These are phyloP conservation scores for Cercospora sp. DNA, from an alignment of 2,329 filamentous ascomycete genomes.

Conservation along the genomic window DNA sequence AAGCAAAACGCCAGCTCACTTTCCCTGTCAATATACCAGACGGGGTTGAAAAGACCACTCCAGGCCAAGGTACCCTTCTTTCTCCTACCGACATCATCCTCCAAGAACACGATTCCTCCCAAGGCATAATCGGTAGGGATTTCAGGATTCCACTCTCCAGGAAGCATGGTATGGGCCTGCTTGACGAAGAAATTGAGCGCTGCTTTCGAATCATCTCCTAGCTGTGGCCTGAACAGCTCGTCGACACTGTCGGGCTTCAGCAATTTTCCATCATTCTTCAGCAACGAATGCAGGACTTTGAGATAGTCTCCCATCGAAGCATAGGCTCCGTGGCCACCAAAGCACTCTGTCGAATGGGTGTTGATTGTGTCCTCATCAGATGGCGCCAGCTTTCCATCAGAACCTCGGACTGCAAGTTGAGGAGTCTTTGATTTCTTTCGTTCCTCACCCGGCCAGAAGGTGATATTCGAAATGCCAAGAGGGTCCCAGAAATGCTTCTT, in stretches of 20 bases:
- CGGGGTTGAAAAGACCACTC: slow-evolving; percentile 51
- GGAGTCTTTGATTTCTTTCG: slow-evolving; percentile 27
- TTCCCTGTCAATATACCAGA: slow-evolving; percentile 48
- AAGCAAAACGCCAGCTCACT: slow-evolving; percentile 47
- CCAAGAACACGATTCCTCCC: slow-evolving; percentile 47
- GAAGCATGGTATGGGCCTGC: slow-evolving; percentile 36
- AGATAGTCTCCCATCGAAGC: slow-evolving; percentile 46
- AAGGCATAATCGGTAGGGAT: slow-evolving; percentile 44
- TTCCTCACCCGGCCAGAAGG: slow-evolving; percentile 34
- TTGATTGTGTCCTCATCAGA: slow-evolving; percentile 28
- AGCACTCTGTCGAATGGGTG: slow-evolving; percentile 35
- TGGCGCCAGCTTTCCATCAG: slow-evolving; percentile 27
- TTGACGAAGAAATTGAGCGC: slow-evolving; percentile 35
- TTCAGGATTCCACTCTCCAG: slow-evolving; percentile 38
- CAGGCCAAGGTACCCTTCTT: slow-evolving; percentile 47
- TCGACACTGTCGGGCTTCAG: slow-evolving; percentile 47
- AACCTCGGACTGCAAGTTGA: slow-evolving; percentile 26
- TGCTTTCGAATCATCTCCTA: slow-evolving; percentile 36
- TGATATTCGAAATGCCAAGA: slow-evolving; percentile 44
- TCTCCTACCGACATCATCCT: slow-evolving; percentile 42
- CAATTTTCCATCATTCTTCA: slow-evolving; percentile 53
- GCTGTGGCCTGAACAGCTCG: slow-evolving; percentile 52
- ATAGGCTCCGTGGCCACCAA: slow-evolving; percentile 39
- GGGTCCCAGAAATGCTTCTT: slow-evolving; percentile 49
- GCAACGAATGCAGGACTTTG: slow-evolving; percentile 50